Evolutionary conservation across 495 filamentous ascomycete genomes (phyloP).

Genomic region (Penicillium bialowiezense): DNA sequence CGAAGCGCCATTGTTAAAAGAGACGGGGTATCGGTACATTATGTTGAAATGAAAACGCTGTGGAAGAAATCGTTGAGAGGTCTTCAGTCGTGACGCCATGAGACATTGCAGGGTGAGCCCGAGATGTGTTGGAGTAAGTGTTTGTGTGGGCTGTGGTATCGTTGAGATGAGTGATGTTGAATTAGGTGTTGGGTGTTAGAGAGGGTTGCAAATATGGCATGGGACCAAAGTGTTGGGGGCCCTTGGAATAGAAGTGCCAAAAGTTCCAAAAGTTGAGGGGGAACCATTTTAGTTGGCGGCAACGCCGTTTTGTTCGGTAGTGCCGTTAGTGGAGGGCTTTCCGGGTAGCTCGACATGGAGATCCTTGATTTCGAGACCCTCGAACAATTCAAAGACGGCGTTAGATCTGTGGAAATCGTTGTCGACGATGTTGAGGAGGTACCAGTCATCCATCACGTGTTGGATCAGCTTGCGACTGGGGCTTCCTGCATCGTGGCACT

Average conservation of each 20-base stretch:
- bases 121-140: slow-evolving; percentile 29
- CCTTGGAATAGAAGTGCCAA: neutral
- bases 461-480: slow-evolving; percentile 82
- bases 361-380: slow-evolving; percentile 67
- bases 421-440: slow-evolving; percentile 91
- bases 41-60: slow-evolving; percentile 48
- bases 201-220: slow-evolving; percentile 10
- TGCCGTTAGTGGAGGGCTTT: slow-evolving; percentile 19
- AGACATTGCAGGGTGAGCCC: slow-evolving; percentile 35
- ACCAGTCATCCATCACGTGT: slow-evolving; percentile 84
- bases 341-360: slow-evolving; percentile 47
- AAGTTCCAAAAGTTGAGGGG: slow-evolving; percentile 13
- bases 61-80: slow-evolving; percentile 52
- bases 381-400: slow-evolving; percentile 50
- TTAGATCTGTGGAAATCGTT: slow-evolving; percentile 1
- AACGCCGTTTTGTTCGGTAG: slow-evolving; percentile 20
- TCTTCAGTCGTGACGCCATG: slow-evolving; percentile 49
- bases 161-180: slow-evolving; percentile 48
- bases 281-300: slow-evolving; percentile 28
- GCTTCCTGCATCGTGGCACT: slow-evolving; percentile 74
- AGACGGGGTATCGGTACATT: slow-evolving; percentile 36
- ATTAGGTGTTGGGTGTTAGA: slow-evolving; percentile 32
- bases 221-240: slow-evolving; percentile 3
- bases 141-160: slow-evolving; percentile 26
- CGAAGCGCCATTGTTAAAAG: slow-evolving; percentile 36